Base-by-base conservation (phyloP, 139 green algal species). In the Volvox africanus region DNA sequence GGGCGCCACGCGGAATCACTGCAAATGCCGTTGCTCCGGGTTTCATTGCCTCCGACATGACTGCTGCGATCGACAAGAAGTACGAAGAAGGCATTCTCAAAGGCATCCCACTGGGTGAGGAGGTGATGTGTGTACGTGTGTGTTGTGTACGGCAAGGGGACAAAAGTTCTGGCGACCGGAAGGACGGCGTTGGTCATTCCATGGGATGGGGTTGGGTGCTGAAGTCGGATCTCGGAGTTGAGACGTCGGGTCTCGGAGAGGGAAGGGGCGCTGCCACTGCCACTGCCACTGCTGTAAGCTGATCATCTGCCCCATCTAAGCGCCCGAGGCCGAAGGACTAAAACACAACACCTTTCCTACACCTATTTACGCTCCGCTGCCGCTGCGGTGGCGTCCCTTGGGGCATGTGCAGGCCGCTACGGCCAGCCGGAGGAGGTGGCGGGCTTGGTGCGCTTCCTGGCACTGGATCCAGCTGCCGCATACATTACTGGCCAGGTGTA, bases 401-500 rank as follows among this genome's bases (percentile, higher is more conserved):
- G 12, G 2, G 14, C 85, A 55, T 55, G 44, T 16, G 24, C 94
- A 98, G 96, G 93, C 20, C 95, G 97, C 18, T 98, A 98, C 86
- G 97, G 97, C 13, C 90, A 97, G 92, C 96, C 97, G 19, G 95
- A 98, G 85, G 97, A 99, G 93, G 97, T 99, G 28, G 97, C 97
- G 21, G 97, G 97, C 11, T 88, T 99, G n/a, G 96, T 97, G 13
- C 92, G 93, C 44, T 99, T 99, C 95, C 94, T 99, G 85, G 96
- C 97, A 0, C 88, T 99, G 26, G 98, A 99, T 94, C 97, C 97
- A 22, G 97, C 97, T 50, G 97, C 96, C 26, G 95, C 95, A 0
- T 99, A 99, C 95, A 99, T 99, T 91, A 99, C 98, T 61, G 98
- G 98, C 36, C 98, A 99, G 93, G 87, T 95, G 0, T 93, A 97